phyloP scores from a whole-genome alignment of 108 stramenopile species.

The Nitzschia sp. region DNA sequence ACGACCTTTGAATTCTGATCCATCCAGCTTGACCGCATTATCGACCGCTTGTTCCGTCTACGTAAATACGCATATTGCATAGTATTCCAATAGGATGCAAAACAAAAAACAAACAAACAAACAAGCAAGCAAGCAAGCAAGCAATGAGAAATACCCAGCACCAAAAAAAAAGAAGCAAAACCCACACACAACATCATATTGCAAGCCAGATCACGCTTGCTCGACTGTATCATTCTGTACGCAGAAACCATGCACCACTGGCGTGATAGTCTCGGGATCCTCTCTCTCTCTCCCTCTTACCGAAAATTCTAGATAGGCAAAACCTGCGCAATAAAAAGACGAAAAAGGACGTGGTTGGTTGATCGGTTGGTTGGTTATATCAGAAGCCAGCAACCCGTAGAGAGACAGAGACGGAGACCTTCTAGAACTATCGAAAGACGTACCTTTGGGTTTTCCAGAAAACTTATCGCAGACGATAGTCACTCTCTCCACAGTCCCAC shows the following conservation, averaged over 20 bases:
- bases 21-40: conserved; percentile 92
- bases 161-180: background rate
- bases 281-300: conserved; percentile 46
- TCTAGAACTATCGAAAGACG: background rate
- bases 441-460: conserved; percentile 91
- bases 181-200: too few relatives aligned
- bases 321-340: conserved; percentile 41
- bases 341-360: background rate
- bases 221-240: background rate
- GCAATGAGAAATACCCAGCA: background rate
- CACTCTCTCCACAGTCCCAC: conserved; percentile 96
- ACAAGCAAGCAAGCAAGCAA: too few relatives aligned
- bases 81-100: too few relatives aligned
- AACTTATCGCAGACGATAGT: conserved; percentile 98
- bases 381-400: too few relatives aligned
- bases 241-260: too few relatives aligned
- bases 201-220: background rate
- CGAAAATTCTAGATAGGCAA: conserved; percentile 83
- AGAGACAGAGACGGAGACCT: background rate
- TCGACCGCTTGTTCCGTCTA: conserved; percentile 88
- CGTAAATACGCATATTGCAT: too few relatives aligned
- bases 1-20: conserved; percentile 92
- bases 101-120: too few relatives aligned
- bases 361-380: background rate
- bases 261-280: background rate